A percentile compares a stretch with the other conserved stretches of the same genome.
Conservation (phyloP, 345 rosid genomes). For the Iberis pinnata region DNA sequence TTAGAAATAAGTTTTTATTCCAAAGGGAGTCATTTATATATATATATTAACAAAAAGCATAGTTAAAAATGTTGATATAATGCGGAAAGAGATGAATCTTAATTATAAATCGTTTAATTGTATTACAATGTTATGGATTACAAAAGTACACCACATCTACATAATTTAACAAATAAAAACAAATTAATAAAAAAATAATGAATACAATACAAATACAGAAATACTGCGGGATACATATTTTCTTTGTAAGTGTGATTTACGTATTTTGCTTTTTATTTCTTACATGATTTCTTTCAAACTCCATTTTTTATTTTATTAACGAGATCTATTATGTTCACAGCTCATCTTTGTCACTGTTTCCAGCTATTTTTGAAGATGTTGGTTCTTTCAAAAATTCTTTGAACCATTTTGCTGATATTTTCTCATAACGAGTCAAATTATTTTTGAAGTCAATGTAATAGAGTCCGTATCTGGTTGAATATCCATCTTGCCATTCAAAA, state of each 20-base stretch:
- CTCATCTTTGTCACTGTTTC: slow-evolving; percentile 6
- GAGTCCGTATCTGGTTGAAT: slow-evolving; percentile 35
- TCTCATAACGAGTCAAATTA: slow-evolving; percentile 38
- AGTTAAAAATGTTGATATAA: no score
- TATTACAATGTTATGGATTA: background rate
- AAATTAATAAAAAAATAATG: background rate
- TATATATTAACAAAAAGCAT: no score
- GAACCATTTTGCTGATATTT: slow-evolving; percentile 40
- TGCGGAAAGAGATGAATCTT: no score
- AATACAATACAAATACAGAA: background rate
- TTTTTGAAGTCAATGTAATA: slow-evolving; percentile 39
- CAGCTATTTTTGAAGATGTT: background rate
- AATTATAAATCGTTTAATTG: background rate
- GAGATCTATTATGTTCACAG: background rate
- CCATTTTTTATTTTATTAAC: background rate
- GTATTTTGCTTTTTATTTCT: no score
- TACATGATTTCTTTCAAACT: background rate
- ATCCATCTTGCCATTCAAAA: slow-evolving; percentile 29
- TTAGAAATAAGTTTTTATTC: no score
- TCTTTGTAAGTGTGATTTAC: background rate
- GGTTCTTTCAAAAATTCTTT: slow-evolving; percentile 28
- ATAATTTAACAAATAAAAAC: no score
- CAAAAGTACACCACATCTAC: background rate
- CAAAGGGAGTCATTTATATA: no score
- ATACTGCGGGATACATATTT: background rate